These are phyloP conservation scores for Dactylellina cionopaga DNA, from an alignment of 2,329 filamentous ascomycete species.

Conservation along the genomic window DNA sequence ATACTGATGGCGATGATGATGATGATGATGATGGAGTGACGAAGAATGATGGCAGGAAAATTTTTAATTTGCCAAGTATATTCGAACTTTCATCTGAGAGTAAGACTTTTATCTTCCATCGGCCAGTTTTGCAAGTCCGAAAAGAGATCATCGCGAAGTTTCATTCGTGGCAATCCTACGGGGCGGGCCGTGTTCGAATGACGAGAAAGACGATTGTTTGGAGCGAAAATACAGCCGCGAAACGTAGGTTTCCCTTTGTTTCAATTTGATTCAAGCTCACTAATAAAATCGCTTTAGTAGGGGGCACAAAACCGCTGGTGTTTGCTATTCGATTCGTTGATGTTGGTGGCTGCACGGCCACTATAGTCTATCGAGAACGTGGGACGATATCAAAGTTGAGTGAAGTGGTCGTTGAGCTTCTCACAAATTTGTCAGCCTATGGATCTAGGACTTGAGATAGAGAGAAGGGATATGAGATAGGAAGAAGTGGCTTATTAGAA, in stretches of 20 bases:
- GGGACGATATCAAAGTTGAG: slow-evolving; percentile 19
- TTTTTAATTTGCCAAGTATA: background rate
- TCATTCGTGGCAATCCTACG: slow-evolving; percentile 43
- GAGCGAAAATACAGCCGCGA: slow-evolving; percentile 10
- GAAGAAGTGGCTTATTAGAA: background rate
- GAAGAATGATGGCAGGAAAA: background rate
- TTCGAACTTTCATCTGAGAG: background rate
- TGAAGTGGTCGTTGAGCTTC: slow-evolving; percentile 21
- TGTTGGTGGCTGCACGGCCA: slow-evolving; percentile 10
- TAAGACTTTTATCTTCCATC: slow-evolving; percentile 9
- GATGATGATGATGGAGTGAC: background rate
- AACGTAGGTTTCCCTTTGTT: background rate
- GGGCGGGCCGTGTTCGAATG: slow-evolving; percentile 34
- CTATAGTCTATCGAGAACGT: slow-evolving; percentile 13
- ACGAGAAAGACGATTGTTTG: slow-evolving; percentile 20
- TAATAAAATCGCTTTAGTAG: slow-evolving; percentile 11
- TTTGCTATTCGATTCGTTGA: slow-evolving; percentile 16
- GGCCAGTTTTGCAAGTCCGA: slow-evolving; percentile 10
- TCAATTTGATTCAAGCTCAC: background rate
- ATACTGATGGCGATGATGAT: too few relatives aligned
- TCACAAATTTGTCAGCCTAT: slow-evolving; percentile 19
- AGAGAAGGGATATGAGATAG: background rate
- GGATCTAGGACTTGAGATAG: background rate
- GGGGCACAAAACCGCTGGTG: slow-evolving; percentile 1
- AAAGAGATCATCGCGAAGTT: slow-evolving; percentile 7